Base-by-base conservation (phyloP, 129 eudicot genomes). In the Chrysanthemum lavandulifolium region DNA sequence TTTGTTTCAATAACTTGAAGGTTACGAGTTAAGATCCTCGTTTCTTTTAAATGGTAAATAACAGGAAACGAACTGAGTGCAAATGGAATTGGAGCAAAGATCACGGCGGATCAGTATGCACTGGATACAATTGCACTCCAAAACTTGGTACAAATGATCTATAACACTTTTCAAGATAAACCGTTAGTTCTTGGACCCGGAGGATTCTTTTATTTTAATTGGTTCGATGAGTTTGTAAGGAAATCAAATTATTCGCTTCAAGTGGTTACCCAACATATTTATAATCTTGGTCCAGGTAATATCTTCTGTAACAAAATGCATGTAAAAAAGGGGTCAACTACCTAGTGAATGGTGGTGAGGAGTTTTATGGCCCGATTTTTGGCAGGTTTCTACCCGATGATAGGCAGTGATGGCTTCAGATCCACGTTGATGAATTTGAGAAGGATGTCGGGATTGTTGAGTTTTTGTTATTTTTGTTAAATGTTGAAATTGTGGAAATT, bases 231-330 rank as follows among this genome's bases (percentile, higher is more conserved):
- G 49, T 87, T 65, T 63, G 29, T 85, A 12, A 48, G 54, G 56
- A 80, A 84, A 79, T 57, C 96, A 15, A 73, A 83, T 6, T 71
- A 73, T 73, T 77, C 95, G 29, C 89, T 91, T 70, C 92, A 91
- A 76, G 96, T 67, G 19, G 62, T 84, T 40, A 88, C 96, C 27
- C 96, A 91, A 45, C 96, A 91, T 54, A 82, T 91, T 49, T 91
- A 91, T 78, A 91, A 88, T 68, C 90, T 91, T 45, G 97, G 97
- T 61, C 82, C 96, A 78, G 97, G 97, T 88, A 91, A 13, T 13
- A 73, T 54, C 10, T 59, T 3, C 13, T 27, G 25, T 83, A 25
- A 69, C 63, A 78, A 60, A 60, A 60, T 60, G 65, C 13, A 60
- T 16, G 61, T 16, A n/a, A n/a, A n/a, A n/a, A n/a, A n/a, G n/a